Base-by-base conservation (phyloP, 169 alveolate genomes). In the Babesia divergens region DNA sequence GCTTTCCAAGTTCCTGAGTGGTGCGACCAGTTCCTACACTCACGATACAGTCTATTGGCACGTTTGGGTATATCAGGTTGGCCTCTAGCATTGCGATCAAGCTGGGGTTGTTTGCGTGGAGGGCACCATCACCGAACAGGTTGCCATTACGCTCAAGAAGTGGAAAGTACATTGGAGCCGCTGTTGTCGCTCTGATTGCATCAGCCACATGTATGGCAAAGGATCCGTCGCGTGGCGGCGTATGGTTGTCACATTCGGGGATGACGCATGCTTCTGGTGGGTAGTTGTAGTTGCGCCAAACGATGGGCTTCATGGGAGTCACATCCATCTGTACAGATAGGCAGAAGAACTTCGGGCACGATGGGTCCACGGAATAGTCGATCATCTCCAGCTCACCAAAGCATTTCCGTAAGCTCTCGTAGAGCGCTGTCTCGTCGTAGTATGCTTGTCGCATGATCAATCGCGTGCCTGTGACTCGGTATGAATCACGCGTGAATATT, bases 121-220 rank as follows among this genome's bases (percentile, higher is more conserved):
- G 67, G 6, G 96, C 95, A 1, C 96, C 96, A 44, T 92, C 96
- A 5, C 84, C 91, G 60, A 76, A 83, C 56, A 80, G 42, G 40
- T 82, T 80, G 3, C 89, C 89, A 49, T 90, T 92, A 16, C 87
- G 65, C 42, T 76, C 71, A 56, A 91, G 58, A 37, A 86, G 85
- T 40, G 91, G 84, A 74, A 92, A 92, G 65, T 84, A 92, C 8
- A 89, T 91, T 0, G 94, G 94, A 13, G 96, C 96, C 14, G 96
- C 95, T 1, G 96, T 90, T 24, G 96, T 90, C 9, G 95, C 92
- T 16, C 94, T 62, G 47, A 92, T 31, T 5, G 92, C 96, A 40
- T 80, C 88, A 28, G 81, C 43, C 24, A 65, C 31, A 24, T 29
- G 31, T 1, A 80, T 58, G 26, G 67, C 60, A 35, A 66, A 80